Evolutionary conservation across 495 filamentous ascomycete genomes (phyloP), one percentile per base, ranked within the genome.

Genomic region (Xylaria cubensis): DNA sequence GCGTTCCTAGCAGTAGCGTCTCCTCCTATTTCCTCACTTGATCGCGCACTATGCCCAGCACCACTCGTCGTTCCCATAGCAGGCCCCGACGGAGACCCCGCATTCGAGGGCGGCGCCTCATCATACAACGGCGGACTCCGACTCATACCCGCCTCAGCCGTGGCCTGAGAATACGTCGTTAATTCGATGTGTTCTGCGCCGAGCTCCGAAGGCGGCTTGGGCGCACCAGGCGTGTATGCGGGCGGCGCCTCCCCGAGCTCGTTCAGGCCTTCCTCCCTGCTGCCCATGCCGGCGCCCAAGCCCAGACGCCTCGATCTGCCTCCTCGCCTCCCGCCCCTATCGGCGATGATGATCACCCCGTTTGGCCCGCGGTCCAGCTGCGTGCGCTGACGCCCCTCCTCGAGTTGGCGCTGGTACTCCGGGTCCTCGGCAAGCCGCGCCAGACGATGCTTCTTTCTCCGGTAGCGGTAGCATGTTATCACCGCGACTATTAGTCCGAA

Each of bases 161-260:
- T 67, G 21, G 72, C 66, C 29, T 58, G 53, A 10, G 62, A 66
- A 32, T 71, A 62, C 34, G 77, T 58, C 24, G 56, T 21, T 4
- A 69, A 36, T 56, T 75, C 71, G 51, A 75, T 46, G 79, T 73
- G 62, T 75, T 79, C 58, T 74, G 68, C 34, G 75, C 68, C 66
- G 0, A 80, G 79, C 32, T 76, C 41, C 56, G 75, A 73, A 13
- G 76, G 69, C 42, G 72, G 77, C 64, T 78, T 78, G 39, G 74
- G 74, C 39, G 75, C 59, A 24, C n/a, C 50, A 4, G 79, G 70
- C 12, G 74, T 78, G 69, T 90, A 90, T 1, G 88, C 87, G 46
- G 88, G 88, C 34, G 88, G 88, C 15, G 88, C 85, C 76, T 89
- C 87, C 29, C 88, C 88, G 12, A 85, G 78, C 79, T 89, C 87